Percentiles rank a stretch among this genome's conserved stretches.
phyloP scores from a whole-genome alignment of 345 rosid genomes.

The Dovyalis caffra region DNA sequence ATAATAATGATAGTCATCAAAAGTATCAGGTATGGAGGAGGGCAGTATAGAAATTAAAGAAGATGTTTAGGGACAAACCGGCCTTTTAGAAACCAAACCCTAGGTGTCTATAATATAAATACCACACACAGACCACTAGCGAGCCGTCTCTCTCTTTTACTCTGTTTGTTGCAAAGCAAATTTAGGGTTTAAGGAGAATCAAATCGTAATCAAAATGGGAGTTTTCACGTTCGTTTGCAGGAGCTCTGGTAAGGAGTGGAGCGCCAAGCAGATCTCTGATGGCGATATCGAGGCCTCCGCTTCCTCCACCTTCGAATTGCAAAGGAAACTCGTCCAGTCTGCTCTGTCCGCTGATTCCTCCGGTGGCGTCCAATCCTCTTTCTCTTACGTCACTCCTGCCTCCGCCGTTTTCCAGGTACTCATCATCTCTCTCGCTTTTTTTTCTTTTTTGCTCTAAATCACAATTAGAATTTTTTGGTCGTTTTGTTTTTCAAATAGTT shows the following conservation, averaged over 20 bases:
- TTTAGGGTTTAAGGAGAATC: neutral
- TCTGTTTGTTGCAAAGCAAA: neutral
- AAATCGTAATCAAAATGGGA: conserved; percentile 10
- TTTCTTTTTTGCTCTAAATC: neutral
- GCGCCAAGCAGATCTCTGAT: conserved; percentile 62
- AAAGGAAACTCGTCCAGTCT: conserved; percentile 73
- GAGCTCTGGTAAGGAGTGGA: conserved; percentile 60
- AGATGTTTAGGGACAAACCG: neutral
- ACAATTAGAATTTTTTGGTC: too few species aligned
- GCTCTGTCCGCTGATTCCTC: conserved; percentile 60
- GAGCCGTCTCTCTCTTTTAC: neutral
- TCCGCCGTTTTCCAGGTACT: conserved; percentile 82
- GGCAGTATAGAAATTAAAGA: neutral
- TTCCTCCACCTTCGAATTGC: conserved; percentile 58
- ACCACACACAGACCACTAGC: too few species aligned
- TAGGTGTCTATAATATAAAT: neutral
- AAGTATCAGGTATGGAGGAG: neutral
- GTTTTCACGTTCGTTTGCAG: conserved; percentile 69
- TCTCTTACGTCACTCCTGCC: conserved; percentile 62
- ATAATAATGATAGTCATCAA: too few species aligned
- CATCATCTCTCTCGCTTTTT: neutral
- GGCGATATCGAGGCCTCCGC: conserved; percentile 73
- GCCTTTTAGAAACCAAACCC: neutral
- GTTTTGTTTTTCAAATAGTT: neutral
- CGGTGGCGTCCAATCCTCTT: conserved; percentile 80